Conservation (phyloP, 73 alveolate species). For the Paramecium pentaurelia region DNA sequence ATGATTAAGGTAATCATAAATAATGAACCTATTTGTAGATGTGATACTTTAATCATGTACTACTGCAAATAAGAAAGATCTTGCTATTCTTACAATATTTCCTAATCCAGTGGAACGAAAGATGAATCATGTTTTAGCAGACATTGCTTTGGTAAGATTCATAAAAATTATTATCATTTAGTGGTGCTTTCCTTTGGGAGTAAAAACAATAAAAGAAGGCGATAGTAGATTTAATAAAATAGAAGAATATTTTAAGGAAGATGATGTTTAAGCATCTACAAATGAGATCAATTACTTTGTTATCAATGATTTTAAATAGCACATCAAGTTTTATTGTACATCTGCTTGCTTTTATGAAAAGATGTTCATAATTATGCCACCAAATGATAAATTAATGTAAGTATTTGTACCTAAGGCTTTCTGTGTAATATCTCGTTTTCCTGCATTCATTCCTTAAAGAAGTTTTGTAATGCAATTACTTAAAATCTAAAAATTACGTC, state of each 20-base stretch:
- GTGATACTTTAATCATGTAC: neutral
- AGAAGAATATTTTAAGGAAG: constrained; percentile 28
- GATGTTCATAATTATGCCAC: constrained; percentile 14
- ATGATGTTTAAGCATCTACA: neutral
- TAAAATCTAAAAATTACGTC: neutral
- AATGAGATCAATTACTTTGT: constrained; percentile 45
- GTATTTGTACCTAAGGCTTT: constrained; percentile 28
- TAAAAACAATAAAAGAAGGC: neutral
- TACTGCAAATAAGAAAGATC: neutral
- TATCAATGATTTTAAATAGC: constrained; percentile 19
- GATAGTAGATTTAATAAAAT: neutral
- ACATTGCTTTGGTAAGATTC: neutral
- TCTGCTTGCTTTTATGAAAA: constrained; percentile 27
- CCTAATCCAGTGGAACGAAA: constrained; percentile 49
- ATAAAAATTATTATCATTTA: neutral
- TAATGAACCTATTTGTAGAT: neutral
- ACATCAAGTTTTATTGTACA: constrained; percentile 25
- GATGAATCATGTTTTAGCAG: constrained; percentile 16
- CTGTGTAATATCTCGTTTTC: constrained; percentile 27
- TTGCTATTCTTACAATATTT: constrained; percentile 23
- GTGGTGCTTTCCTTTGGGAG: constrained; percentile 55
- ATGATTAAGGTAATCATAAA: constrained; percentile 1
- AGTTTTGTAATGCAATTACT: constrained; percentile 44
- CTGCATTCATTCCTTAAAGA: constrained; percentile 33
- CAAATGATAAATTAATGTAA: constrained; percentile 11